Evolutionary conservation across 805 yeast genomes (phyloP).

Genomic region (Cyberlindnera galapagoensis): DNA sequence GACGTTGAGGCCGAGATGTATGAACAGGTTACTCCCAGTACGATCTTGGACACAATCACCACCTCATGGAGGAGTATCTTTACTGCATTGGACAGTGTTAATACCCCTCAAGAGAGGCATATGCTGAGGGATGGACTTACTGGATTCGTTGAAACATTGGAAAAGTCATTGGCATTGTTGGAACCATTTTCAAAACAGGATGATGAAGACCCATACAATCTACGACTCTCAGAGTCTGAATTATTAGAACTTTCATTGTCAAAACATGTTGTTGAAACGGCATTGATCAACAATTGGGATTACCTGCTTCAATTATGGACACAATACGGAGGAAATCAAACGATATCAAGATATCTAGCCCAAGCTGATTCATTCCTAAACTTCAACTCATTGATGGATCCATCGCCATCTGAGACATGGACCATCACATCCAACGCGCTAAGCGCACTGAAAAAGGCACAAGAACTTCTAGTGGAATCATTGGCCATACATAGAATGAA

Average conservation of each 20-base stretch:
- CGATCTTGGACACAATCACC: slow-evolving; percentile 16
- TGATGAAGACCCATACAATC: slow-evolving; percentile 2
- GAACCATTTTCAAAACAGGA: slow-evolving; percentile 1
- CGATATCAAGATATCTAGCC: slow-evolving; percentile 9
- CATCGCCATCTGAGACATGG: slow-evolving; percentile 12
- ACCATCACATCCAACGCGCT: slow-evolving; percentile 9
- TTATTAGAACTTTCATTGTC: slow-evolving; percentile 11
- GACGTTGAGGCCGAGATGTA: slow-evolving; percentile 11
- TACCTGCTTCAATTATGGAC: slow-evolving; percentile 10
- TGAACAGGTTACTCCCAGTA: slow-evolving; percentile 22
- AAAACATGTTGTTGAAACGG: slow-evolving; percentile 9
- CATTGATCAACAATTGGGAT: slow-evolving; percentile 5
- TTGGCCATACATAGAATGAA: slow-evolving; percentile 7
- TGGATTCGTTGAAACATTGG: slow-evolving; percentile 4
- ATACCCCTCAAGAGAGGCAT: slow-evolving; percentile 11
- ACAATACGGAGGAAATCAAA: neutral
- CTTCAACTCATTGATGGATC: slow-evolving; percentile 2
- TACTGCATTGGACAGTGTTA: slow-evolving; percentile 11
- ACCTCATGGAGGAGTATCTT: slow-evolving; percentile 9
- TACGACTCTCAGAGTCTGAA: slow-evolving; percentile 9
- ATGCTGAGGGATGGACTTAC: slow-evolving; percentile 4
- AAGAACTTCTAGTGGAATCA: slow-evolving; percentile 11
- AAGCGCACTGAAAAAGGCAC: slow-evolving; percentile 15
- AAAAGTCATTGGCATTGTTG: slow-evolving; percentile 1
- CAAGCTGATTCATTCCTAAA: slow-evolving; percentile 15